Evolutionary conservation across 2,329 filamentous ascomycete genomes (phyloP), one percentile per base, ranked within the genome.

Genomic region (Verticillium klebahnii): DNA sequence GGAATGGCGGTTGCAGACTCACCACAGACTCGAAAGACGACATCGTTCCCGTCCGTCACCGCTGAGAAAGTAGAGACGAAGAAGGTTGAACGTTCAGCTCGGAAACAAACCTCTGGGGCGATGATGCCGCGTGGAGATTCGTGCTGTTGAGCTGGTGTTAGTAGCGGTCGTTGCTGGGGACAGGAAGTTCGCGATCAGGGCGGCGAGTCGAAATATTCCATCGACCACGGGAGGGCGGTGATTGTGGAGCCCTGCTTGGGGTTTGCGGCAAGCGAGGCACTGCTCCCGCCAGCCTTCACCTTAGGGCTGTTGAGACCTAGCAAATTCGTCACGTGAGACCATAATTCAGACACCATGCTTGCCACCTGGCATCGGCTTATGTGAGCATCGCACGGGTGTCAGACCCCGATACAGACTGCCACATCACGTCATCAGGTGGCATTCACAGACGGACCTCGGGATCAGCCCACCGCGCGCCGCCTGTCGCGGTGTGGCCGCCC

Each of bases 21-120:
- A 89, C 87, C 83, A 88, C 85, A 79, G 80, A 77, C 83, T 89
- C 87, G 80, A 89, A 89, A 75, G 83, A 85, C 78, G 86, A 88
- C 86, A 89, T 88, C 77, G 82, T 85, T 78, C 74, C 75, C 67
- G 66, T 71, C 72, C 68, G 70, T 75, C 71, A 73, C 70, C 71
- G 37, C 62, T 62, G 63, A 64, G 23, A 39, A 58, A 58, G 32
- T 36, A 62, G 60, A 58, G 59, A 62, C 61, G 62, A 64, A 66
- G 63, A 50, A 52, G 60, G 58, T 56, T 57, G 52, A 61, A 59
- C 39, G 40, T 36, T 64, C 64, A 60, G 62, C 61, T 64, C 60
- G 36, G 15, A 50, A 40, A 62, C 67, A 69, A 67, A 67, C 67
- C 66, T 67, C 67, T 62, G 63, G 64, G 66, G 45, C 64, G 62